These are phyloP conservation scores for Sporothrix brasiliensis DNA, from an alignment of 2,329 filamentous ascomycete species.

Conservation along the genomic window DNA sequence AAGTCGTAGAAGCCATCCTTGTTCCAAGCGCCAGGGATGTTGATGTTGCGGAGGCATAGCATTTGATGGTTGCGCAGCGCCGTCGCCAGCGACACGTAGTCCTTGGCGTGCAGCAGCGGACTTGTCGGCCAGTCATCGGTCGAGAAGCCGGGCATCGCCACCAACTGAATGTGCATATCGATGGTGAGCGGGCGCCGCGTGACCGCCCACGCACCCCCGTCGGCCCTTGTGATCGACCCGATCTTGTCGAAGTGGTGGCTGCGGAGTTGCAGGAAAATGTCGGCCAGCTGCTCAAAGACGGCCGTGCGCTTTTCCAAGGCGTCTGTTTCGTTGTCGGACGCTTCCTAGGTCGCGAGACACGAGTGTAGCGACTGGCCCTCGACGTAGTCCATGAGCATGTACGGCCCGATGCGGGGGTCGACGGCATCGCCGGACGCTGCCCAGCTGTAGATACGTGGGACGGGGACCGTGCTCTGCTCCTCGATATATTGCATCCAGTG, in stretches of 20 bases:
- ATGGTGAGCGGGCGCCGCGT: slow-evolving; percentile 44
- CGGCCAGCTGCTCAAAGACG: slow-evolving; percentile 19
- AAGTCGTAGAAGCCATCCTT: not conserved
- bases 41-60: slow-evolving; percentile 22
- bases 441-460: slow-evolving; percentile 26
- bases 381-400: slow-evolving; percentile 30
- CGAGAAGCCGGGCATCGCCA: slow-evolving; percentile 36
- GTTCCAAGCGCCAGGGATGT: slow-evolving; percentile 25
- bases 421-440: not conserved
- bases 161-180: slow-evolving; percentile 47
- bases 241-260: slow-evolving; percentile 25
- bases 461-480: slow-evolving; percentile 5
- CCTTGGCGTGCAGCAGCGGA: slow-evolving; percentile 39
- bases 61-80: slow-evolving; percentile 41
- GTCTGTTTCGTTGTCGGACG: slow-evolving; percentile 6
- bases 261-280: slow-evolving; percentile 11
- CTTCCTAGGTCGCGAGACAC: not conserved
- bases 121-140: slow-evolving; percentile 1
- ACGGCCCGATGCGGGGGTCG: slow-evolving; percentile 5
- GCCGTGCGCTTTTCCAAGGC: not conserved
- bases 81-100: slow-evolving; percentile 36
- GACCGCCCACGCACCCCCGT: slow-evolving; percentile 23
- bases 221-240: slow-evolving; percentile 23
- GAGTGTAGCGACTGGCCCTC: slow-evolving; percentile 13
- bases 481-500: slow-evolving; percentile 29